These are phyloP conservation scores for Hypoxylon fragiforme DNA, from an alignment of 495 filamentous ascomycete genomes.

Conservation along the genomic window DNA sequence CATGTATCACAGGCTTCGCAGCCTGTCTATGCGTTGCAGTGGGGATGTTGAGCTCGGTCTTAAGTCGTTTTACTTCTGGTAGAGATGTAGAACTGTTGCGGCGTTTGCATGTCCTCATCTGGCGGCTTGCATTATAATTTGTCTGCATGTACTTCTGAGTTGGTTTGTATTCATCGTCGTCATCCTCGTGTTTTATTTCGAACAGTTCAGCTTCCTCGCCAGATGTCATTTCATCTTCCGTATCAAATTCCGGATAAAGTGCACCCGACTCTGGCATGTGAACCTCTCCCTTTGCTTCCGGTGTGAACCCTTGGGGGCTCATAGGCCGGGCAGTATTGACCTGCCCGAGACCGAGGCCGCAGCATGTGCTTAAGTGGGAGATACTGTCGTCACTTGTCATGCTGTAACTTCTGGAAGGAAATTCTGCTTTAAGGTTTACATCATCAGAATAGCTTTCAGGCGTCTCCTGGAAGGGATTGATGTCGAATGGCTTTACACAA, in stretches of 20 bases:
- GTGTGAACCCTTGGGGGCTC: slow-evolving; percentile 30
- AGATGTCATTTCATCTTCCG: slow-evolving; percentile 14
- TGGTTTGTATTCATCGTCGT: slow-evolving; percentile 33
- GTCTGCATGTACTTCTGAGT: slow-evolving; percentile 19
- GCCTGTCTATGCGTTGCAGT: slow-evolving; percentile 5
- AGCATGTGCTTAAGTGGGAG: slow-evolving; percentile 14
- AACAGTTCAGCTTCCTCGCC: slow-evolving; percentile 11
- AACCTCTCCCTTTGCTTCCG: slow-evolving; percentile 41
- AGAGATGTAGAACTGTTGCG: slow-evolving; percentile 12
- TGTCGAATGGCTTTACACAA: slow-evolving; percentile 45
- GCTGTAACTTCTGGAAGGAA: slow-evolving; percentile 30
- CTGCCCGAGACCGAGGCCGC: slow-evolving; percentile 5
- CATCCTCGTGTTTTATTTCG: slow-evolving; percentile 24
- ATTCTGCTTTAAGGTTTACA: slow-evolving; percentile 15
- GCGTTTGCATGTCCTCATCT: slow-evolving; percentile 30
- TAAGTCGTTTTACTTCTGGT: slow-evolving; percentile 31
- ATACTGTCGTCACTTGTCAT: slow-evolving; percentile 34
- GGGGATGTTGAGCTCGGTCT: slow-evolving; percentile 17
- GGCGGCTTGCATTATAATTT: slow-evolving; percentile 14
- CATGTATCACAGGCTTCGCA: slow-evolving; percentile 27
- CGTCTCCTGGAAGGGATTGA: slow-evolving; percentile 41
- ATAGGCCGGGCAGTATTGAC: slow-evolving; percentile 2
- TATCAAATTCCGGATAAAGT: slow-evolving; percentile 25
- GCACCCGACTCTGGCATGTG: slow-evolving; percentile 19
- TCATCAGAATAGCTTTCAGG: slow-evolving; percentile 38